Evolutionary conservation across 768 basidiomycete genomes (phyloP).

Genomic region (Hortiboletus campestris): DNA sequence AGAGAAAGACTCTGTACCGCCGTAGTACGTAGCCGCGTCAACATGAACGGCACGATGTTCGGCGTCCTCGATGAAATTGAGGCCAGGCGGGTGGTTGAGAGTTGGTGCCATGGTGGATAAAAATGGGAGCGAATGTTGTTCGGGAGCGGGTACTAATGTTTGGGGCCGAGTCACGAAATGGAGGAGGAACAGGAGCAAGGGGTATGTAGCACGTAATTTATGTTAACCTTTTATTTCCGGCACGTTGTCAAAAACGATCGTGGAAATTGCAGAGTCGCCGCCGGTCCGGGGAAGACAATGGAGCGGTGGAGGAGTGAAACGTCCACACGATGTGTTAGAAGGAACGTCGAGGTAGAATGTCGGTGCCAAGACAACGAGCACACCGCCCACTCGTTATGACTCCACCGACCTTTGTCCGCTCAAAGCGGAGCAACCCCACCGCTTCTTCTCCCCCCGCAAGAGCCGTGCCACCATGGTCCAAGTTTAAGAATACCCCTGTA

Average conservation of each 20-base stretch:
- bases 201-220: constrained; percentile 15
- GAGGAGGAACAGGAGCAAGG: constrained; percentile 11
- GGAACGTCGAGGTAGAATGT: background rate
- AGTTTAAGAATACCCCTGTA: no score
- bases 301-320: background rate
- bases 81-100: constrained; percentile 60
- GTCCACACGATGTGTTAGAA: background rate
- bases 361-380: background rate
- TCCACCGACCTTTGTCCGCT: no score
- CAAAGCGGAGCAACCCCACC: no score
- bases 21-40: constrained; percentile 83
- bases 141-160: background rate
- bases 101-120: constrained; percentile 56
- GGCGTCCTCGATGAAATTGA: constrained; percentile 66
- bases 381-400: no score
- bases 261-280: constrained; percentile 14
- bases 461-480: no score
- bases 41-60: constrained; percentile 47
- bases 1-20: constrained; percentile 72
- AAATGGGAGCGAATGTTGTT: background rate
- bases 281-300: background rate
- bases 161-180: background rate
- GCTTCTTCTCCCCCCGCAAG: no score
- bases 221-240: constrained; percentile 15
- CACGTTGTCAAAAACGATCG: constrained; percentile 11